Evolutionary conservation across 495 filamentous ascomycete species (phyloP).

Genomic region (Daldinia loculata): DNA sequence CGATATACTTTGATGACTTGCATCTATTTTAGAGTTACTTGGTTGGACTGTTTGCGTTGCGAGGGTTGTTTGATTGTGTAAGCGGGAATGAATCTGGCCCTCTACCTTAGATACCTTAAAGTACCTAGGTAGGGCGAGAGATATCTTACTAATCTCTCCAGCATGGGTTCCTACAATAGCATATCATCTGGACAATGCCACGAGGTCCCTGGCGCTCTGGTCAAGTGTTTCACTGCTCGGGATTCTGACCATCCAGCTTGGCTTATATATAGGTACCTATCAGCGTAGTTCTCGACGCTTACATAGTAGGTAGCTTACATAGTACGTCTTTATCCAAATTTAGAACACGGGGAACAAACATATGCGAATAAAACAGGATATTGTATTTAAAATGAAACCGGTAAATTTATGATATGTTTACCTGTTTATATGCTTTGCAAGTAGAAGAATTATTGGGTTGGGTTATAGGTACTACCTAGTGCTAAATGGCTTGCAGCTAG

Average conservation of each 20-base stretch:
- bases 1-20: not conserved
- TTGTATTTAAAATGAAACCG: not conserved
- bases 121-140: not conserved
- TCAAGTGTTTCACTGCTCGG: slow-evolving; percentile 31
- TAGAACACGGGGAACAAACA: not conserved
- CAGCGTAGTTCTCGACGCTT: not conserved
- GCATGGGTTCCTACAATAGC: not conserved
- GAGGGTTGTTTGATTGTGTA: not conserved
- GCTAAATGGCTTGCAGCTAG: not conserved
- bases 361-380: not conserved
- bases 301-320: no score
- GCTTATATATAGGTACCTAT: not conserved
- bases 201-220: not conserved
- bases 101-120: no score
- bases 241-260: slow-evolving; percentile 29
- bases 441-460: not conserved
- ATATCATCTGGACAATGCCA: not conserved
- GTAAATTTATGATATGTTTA: not conserved
- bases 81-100: not conserved
- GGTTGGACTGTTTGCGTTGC: no score
- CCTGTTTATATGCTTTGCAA: not conserved
- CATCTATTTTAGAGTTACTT: not conserved
- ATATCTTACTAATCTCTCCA: not conserved
- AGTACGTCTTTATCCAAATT: not conserved
- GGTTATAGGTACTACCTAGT: no score